Conservation (phyloP, 805 yeast genomes). For the Sungouiella thailandica region DNA sequence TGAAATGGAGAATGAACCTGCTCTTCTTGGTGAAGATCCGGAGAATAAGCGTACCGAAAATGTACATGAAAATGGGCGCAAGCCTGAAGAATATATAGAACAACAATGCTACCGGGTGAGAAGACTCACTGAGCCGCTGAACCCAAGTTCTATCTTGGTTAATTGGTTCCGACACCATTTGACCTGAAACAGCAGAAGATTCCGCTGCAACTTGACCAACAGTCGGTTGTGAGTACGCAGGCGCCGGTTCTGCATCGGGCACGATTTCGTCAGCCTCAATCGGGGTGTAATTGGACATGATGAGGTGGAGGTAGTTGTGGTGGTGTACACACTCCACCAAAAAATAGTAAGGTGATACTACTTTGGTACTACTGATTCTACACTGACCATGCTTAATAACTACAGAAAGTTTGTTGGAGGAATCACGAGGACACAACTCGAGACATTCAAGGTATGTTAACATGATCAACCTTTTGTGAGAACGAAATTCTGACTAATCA, state of each 20-base stretch:
- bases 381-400: conserved; percentile 7
- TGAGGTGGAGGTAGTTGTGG: conserved; percentile 1
- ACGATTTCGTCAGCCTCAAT: conserved; percentile 24
- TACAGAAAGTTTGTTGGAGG: conserved; percentile 31
- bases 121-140: conserved; percentile 52
- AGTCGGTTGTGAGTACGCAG: neutral
- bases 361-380: neutral
- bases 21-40: conserved; percentile 33
- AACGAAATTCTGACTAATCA: too few species aligned
- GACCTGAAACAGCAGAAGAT: neutral
- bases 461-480: too few species aligned
- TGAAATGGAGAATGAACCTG: conserved; percentile 66
- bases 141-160: conserved; percentile 22
- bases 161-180: neutral
- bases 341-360: neutral
- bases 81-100: conserved; percentile 60
- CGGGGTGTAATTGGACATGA: conserved; percentile 22
- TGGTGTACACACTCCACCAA: conserved; percentile 1
- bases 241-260: conserved; percentile 1
- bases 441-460: conserved; percentile 37
- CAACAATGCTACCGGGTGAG: conserved; percentile 77
- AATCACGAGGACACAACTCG: conserved; percentile 40
- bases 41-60: conserved; percentile 68
- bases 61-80: conserved; percentile 59
- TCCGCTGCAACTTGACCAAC: neutral